Base-by-base conservation (phyloP, 108 stramenopile species). In the Nannochloropsis gaditana region DNA sequence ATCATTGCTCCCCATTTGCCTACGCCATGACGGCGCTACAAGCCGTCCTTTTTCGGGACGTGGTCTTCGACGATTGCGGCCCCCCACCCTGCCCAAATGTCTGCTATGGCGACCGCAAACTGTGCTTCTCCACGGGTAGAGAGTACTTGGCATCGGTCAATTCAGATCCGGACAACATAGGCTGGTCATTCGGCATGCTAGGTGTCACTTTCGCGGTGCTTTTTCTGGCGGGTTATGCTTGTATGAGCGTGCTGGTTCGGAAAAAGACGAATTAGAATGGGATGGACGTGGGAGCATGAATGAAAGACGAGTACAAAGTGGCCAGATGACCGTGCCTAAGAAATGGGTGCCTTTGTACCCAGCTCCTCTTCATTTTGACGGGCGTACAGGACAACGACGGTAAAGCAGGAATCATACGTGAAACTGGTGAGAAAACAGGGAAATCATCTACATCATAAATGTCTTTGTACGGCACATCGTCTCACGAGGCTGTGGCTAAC, bases 191-290 rank as follows among this genome's bases (percentile, higher is more conserved):
- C 41, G 80, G 41, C 6, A 81, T 81, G 41, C 80, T 81, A 5
- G 80, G 21, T 81, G 80, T 5, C 21, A 81, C 41, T 2, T 73
- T 73, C 59, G 15, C 59, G 4, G n/a, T 73, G 3, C n/a, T 73
- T 15, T 73, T 73, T 73, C 19, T 73, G 59, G 59, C n/a, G 59
- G 59, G 59, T 1, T 73, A 73, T 73, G 59, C 19, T 4, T 73
- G 59, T 73, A 73, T 73, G 59, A 73, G 59, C n/a, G 59, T 73
- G 59, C 59, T 73, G 59, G 59, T 73, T n/a, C 59, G 59, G n/a
- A 73, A 73, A n/a, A 73, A 73, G 8, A 73, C 59, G 59, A 73
- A 73, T 73, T 73, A 73, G n/a, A 31, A 31, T 31, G 31, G 31
- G 31, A 31, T 31, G 31, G 31, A 31, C 31, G 31, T 31, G 31